Evolutionary conservation across 2,329 filamentous ascomycete genomes (phyloP), one percentile per base, ranked within the genome.

Genomic region (Claviceps digitariae): DNA sequence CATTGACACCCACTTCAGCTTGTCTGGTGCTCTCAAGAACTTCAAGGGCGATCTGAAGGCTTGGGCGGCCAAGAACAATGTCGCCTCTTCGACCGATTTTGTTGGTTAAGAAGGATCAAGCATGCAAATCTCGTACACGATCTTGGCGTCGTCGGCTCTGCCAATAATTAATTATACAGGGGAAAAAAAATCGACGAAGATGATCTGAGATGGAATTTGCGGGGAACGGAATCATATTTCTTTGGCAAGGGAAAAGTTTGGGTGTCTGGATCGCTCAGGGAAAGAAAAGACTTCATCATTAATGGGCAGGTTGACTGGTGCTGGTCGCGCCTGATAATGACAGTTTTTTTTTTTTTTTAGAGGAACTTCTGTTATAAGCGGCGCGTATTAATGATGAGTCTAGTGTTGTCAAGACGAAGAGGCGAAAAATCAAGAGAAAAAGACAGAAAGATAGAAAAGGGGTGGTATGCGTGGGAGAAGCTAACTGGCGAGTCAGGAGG

Each of bases 1-100:
- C 52, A 77, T 94, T 59, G 64, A 74, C 47, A 79, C 76, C 48
- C 87, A 93, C 64, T 87, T 79, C 63, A 82, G 76, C 51, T 78
- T 95, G 50, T 70, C 73, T 44, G 87, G 79, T 57, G 85, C 87
- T 50, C 67, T 72, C 70, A 58, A 66, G 58, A 67, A 63, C 58
- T 64, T 58, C 63, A 64, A 66, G 51, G 64, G 60, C 44, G 64
- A 68, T 48, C 57, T 68, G 25, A 56, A 64, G 57, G 61, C 63
- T 17, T 69, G 66, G 67, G 66, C 61, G 43, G 60, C 64, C 44
- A 68, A 63, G 60, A 69, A 69, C 61, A 68, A 67, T 53, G 65
- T 67, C 54, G 61, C 60, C 48, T 60, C 61, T 34, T 66, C 66
- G 17, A 57, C 60, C 20, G 61, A 66, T 58, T 65, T 64, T 52